Evolutionary conservation across 1,139 yeast species (phyloP).

Genomic region (Suhomyces taliae): DNA sequence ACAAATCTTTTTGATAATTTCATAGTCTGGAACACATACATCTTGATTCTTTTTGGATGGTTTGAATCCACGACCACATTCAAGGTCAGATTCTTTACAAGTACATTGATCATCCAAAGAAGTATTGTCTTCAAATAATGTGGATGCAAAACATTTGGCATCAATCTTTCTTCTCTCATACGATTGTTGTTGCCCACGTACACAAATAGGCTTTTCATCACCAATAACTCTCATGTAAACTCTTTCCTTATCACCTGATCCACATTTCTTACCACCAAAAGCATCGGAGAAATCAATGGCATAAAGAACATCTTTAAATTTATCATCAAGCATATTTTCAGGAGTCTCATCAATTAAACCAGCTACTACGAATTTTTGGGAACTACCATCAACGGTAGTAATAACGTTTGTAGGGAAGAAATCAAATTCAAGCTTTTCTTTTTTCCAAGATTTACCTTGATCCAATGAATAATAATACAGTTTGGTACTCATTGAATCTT

Average conservation of each 20-base stretch:
- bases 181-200: conserved; percentile 71
- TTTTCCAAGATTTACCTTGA: conserved; percentile 70
- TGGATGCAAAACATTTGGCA: conserved; percentile 68
- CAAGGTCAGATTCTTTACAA: conserved; percentile 68
- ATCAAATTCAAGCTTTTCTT: conserved; percentile 47
- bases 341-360: conserved; percentile 40
- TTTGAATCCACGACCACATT: conserved; percentile 65
- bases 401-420: conserved; percentile 49
- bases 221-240: conserved; percentile 57
- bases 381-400: conserved; percentile 75
- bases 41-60: conserved; percentile 31
- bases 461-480: conserved; percentile 64
- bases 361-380: conserved; percentile 56
- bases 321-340: conserved; percentile 12
- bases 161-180: conserved; percentile 67
- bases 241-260: conserved; percentile 61
- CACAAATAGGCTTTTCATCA: conserved; percentile 58
- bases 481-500: conserved; percentile 16
- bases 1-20: conserved; percentile 31
- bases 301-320: conserved; percentile 29
- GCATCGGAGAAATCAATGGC: conserved; percentile 65
- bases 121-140: conserved; percentile 58
- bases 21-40: conserved; percentile 55
- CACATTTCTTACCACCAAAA: conserved; percentile 53
- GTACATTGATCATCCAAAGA: conserved; percentile 60